Conservation (phyloP, 345 rosid genomes). For the Clarkia xantiana region DNA sequence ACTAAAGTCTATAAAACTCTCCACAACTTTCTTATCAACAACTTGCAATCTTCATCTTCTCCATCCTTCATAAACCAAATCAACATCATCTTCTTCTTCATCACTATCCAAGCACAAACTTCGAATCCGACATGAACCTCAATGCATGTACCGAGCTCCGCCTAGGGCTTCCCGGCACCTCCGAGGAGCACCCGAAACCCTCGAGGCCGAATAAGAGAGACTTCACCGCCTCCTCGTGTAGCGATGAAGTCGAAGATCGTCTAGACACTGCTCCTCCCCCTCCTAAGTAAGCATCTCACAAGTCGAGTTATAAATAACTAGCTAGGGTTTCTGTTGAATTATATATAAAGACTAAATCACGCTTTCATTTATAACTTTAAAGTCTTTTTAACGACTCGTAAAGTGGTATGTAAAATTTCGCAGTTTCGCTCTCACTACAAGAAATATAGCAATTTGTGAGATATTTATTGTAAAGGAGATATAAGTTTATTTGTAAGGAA, state of each 20-base stretch:
- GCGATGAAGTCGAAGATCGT: conserved; percentile 1
- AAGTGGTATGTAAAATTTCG: no score
- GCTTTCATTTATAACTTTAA: no score
- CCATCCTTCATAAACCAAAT: neutral
- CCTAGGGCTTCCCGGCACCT: conserved; percentile 66
- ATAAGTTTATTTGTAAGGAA: no score
- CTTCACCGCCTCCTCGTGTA: conserved; percentile 1
- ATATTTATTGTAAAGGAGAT: no score
- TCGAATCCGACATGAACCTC: conserved; percentile 26
- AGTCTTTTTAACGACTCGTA: no score
- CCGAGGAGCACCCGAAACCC: conserved; percentile 18
- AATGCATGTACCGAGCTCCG: conserved; percentile 59
- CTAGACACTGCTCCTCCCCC: conserved; percentile 18
- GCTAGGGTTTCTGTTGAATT: neutral
- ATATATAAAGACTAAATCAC: no score
- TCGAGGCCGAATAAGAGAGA: conserved; percentile 12
- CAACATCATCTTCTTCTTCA: neutral
- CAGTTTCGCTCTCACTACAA: neutral
- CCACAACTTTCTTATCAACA: conserved; percentile 17
- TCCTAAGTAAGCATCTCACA: conserved; percentile 31
- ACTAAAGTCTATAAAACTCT: conserved; percentile 25
- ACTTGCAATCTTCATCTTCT: neutral
- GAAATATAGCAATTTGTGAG: no score
- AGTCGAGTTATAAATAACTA: neutral
- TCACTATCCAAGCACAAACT: conserved; percentile 9